Percentiles rank a stretch among this genome's conserved stretches.
These are phyloP conservation scores for Suillus ampliporus DNA, from an alignment of 768 basidiomycete species.

Conservation along the genomic window DNA sequence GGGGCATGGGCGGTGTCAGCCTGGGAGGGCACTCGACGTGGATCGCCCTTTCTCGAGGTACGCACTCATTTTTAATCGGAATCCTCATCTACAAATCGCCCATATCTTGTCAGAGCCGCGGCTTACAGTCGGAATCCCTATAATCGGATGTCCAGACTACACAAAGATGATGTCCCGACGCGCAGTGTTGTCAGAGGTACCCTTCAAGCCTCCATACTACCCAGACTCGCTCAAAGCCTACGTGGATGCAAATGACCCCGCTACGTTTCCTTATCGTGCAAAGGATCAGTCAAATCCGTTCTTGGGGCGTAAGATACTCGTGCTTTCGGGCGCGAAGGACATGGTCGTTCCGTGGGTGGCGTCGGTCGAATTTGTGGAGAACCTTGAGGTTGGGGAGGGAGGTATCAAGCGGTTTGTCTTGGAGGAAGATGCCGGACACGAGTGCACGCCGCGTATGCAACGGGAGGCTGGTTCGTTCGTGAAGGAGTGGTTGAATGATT, in stretches of 20 bases:
- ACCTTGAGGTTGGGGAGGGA: slow-evolving; percentile 52
- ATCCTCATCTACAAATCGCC: neutral
- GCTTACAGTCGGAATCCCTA: slow-evolving; percentile 51
- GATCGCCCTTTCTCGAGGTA: slow-evolving; percentile 62
- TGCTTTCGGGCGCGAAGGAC: slow-evolving; percentile 71
- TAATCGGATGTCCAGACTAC: slow-evolving; percentile 79
- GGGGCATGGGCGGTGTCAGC: slow-evolving; percentile 77
- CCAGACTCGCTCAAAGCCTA: slow-evolving; percentile 57
- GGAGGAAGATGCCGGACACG: slow-evolving; percentile 64
- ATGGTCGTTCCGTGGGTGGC: slow-evolving; percentile 68
- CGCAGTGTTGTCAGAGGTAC: slow-evolving; percentile 50
- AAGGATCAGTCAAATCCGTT: slow-evolving; percentile 58
- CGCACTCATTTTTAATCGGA: neutral
- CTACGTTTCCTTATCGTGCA: slow-evolving; percentile 46
- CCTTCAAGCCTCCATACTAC: slow-evolving; percentile 57
- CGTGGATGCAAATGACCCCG: slow-evolving; percentile 54
- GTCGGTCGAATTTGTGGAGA: slow-evolving; percentile 60
- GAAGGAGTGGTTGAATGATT: slow-evolving; percentile 29
- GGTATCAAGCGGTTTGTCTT: slow-evolving; percentile 65
- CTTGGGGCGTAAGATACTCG: slow-evolving; percentile 72
- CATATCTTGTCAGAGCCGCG: slow-evolving; percentile 45
- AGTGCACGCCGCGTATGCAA: slow-evolving; percentile 66
- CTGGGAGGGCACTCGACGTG: slow-evolving; percentile 88
- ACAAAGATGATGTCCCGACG: slow-evolving; percentile 58
- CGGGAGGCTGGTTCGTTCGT: slow-evolving; percentile 43